phyloP scores from a whole-genome alignment of 2,329 filamentous ascomycete genomes.

The Trichoderma koningiopsis region DNA sequence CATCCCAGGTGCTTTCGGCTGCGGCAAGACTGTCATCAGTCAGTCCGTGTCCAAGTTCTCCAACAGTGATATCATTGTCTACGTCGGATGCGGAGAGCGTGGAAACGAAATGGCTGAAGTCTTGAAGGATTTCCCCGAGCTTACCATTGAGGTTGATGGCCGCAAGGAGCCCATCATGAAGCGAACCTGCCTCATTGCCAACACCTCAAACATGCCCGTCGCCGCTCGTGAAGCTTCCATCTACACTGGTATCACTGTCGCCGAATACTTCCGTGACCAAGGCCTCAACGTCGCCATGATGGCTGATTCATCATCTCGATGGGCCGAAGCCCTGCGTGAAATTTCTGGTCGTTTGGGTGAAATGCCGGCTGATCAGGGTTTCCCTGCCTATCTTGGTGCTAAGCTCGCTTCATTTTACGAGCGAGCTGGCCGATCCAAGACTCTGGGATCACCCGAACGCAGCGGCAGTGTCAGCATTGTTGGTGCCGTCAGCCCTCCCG shows the following conservation, averaged over 20 bases:
- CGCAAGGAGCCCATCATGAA: slow-evolving; percentile 99
- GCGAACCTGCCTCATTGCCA: slow-evolving; percentile 96
- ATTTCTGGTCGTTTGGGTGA: slow-evolving; percentile 98
- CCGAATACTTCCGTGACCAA: slow-evolving; percentile 96
- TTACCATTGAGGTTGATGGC: slow-evolving; percentile 90
- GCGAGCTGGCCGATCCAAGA: slow-evolving; percentile 83
- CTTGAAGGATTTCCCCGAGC: slow-evolving; percentile 98
- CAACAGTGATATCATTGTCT: slow-evolving; percentile 98
- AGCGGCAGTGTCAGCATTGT: slow-evolving; percentile 95
- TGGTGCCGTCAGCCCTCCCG: slow-evolving; percentile 93
- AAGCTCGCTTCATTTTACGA: slow-evolving; percentile 99
- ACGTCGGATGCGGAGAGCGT: slow-evolving; percentile 88
- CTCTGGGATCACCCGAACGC: slow-evolving; percentile 86
- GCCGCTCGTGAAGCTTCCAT: slow-evolving; percentile 98
- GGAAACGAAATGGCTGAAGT: slow-evolving; percentile 99
- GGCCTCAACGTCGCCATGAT: slow-evolving; percentile 99
- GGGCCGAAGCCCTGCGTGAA: slow-evolving; percentile 98
- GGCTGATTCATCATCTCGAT: slow-evolving; percentile 97
- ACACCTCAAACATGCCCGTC: slow-evolving; percentile 99
- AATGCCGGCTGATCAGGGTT: slow-evolving; percentile 99
- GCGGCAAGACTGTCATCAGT: slow-evolving; percentile 98
- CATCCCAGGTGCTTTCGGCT: slow-evolving; percentile 97
- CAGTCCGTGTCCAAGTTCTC: slow-evolving; percentile 99
- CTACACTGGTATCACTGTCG: slow-evolving; percentile 92
- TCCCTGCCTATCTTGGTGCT: slow-evolving; percentile 93